phyloP scores from a whole-genome alignment of 2,329 filamentous ascomycete genomes.

The Epichloe uncinata region DNA sequence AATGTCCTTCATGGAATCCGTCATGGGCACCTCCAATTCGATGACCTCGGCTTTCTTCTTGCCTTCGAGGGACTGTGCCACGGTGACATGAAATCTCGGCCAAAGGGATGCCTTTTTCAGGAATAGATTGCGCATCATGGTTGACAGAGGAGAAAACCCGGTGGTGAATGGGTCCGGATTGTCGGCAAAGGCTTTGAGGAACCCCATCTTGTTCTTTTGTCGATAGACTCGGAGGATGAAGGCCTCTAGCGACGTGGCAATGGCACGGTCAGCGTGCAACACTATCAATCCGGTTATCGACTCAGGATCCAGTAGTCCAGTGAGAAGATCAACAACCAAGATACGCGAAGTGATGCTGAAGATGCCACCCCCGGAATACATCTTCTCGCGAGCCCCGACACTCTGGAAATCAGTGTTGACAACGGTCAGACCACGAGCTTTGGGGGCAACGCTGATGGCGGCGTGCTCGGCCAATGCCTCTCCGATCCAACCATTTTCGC shows the following conservation, averaged over 20 bases:
- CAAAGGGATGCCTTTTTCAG: conserved; percentile 79
- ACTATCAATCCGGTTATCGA: conserved; percentile 79
- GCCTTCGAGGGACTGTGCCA: conserved; percentile 80
- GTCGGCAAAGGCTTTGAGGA: conserved; percentile 93
- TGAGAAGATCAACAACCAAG: conserved; percentile 82
- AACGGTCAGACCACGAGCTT: conserved; percentile 72
- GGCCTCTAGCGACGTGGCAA: conserved; percentile 80
- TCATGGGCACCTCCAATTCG: conserved; percentile 93
- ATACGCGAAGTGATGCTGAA: conserved; percentile 96
- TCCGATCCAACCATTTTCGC: conserved; percentile 94
- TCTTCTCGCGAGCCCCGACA: conserved; percentile 75
- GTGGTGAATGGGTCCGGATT: conserved; percentile 80
- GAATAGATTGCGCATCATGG: conserved; percentile 83
- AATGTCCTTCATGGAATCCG: conserved; percentile 81
- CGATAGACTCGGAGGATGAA: conserved; percentile 91
- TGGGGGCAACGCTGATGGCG: conserved; percentile 70
- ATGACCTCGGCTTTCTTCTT: conserved; percentile 93
- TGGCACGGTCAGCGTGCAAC: conserved; percentile 75
- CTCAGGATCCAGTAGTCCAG: conserved; percentile 66
- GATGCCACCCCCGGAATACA: conserved; percentile 86
- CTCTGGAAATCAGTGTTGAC: conserved; percentile 93
- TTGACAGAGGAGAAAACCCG: conserved; percentile 77
- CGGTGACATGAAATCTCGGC: conserved; percentile 84
- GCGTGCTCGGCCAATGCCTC: conserved; percentile 93
- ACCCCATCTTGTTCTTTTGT: conserved; percentile 86